Percentiles rank a stretch among this genome's conserved stretches.
These are phyloP conservation scores for Stephania cephalantha DNA, from an alignment of 164 flowering plant genomes.

Conservation along the genomic window DNA sequence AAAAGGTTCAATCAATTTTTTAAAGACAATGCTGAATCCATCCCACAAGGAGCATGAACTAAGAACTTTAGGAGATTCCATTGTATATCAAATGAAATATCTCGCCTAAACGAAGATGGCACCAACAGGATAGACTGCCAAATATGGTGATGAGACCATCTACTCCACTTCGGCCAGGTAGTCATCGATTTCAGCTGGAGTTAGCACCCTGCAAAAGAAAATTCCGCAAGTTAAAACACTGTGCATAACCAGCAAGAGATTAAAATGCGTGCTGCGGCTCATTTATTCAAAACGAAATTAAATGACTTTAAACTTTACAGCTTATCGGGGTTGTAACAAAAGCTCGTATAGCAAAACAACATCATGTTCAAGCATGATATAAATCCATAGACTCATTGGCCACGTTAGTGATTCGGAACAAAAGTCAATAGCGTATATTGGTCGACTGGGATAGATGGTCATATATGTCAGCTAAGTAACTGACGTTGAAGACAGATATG, in stretches of 20 bases:
- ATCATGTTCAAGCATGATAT: no score
- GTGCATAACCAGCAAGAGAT: neutral
- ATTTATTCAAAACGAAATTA: neutral
- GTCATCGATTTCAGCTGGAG: slow-evolving; percentile 70
- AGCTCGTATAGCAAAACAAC: no score
- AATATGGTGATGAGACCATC: neutral
- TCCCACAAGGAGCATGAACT: neutral
- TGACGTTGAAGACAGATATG: no score
- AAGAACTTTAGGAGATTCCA: neutral
- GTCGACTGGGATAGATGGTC: no score
- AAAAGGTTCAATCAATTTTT: neutral
- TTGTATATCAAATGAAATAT: neutral
- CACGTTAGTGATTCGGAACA: no score
- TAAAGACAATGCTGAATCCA: neutral
- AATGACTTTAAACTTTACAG: no score
- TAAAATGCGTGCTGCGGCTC: neutral
- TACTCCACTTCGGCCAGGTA: slow-evolving; percentile 80
- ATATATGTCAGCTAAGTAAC: no score
- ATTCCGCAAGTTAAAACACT: neutral
- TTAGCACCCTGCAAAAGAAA: slow-evolving; percentile 52
- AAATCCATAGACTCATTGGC: no score
- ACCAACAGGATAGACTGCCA: neutral
- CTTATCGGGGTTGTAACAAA: no score
- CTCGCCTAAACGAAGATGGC: neutral
- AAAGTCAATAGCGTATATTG: no score